Percentiles rank a stretch among this genome's conserved stretches.
phyloP scores from a whole-genome alignment of 129 eudicot genomes.

The Cynara cardunculus region DNA sequence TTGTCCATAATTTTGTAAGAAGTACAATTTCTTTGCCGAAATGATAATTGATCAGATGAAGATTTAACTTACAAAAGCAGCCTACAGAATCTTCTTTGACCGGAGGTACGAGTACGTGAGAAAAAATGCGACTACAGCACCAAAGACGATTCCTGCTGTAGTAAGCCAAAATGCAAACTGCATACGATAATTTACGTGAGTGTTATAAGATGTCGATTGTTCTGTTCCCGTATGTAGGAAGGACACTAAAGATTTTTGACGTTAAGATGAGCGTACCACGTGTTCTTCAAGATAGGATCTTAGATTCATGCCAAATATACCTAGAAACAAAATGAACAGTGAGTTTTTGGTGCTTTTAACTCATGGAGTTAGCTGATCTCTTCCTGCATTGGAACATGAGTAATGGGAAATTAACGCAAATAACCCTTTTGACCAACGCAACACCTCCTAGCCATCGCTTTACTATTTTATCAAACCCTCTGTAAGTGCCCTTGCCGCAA shows the following conservation, averaged over 20 bases:
- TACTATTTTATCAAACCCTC: too few species aligned
- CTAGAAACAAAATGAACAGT: slow-evolving; percentile 31
- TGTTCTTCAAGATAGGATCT: slow-evolving; percentile 95
- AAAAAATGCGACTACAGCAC: slow-evolving; percentile 69
- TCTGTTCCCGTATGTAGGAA: neutral
- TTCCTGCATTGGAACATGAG: neutral
- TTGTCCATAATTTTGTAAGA: neutral
- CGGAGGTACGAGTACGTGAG: slow-evolving; percentile 78
- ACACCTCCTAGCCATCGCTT: too few species aligned
- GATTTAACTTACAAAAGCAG: slow-evolving; percentile 13
- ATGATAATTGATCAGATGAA: slow-evolving; percentile 2
- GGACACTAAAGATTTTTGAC: slow-evolving; percentile 1
- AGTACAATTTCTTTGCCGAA: neutral
- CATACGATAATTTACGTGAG: slow-evolving; percentile 10
- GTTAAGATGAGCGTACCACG: slow-evolving; percentile 43
- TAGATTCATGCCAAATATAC: slow-evolving; percentile 99
- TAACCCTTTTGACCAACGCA: too few species aligned
- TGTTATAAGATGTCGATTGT: neutral
- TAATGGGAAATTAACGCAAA: too few species aligned
- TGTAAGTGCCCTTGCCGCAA: too few species aligned
- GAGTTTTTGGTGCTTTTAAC: neutral
- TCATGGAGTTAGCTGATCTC: neutral
- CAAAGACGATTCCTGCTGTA: slow-evolving; percentile 77
- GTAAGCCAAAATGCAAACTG: slow-evolving; percentile 98
- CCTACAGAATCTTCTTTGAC: slow-evolving; percentile 67